Conservation (phyloP, 2,329 filamentous ascomycete genomes). For the Aspergillus fumigatus region DNA sequence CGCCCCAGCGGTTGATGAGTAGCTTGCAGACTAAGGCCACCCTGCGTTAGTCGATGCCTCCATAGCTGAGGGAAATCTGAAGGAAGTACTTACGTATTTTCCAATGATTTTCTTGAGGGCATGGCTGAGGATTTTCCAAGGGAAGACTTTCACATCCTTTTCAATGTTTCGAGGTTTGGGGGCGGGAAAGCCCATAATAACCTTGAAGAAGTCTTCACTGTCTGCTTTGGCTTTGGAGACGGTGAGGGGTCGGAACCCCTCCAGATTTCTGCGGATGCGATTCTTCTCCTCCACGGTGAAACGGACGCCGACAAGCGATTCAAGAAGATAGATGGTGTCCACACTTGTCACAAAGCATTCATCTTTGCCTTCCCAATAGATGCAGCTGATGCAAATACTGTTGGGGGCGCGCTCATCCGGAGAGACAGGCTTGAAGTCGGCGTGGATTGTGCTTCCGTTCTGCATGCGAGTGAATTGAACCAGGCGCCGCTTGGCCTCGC, state of each 20-base stretch:
- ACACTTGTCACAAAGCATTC: conserved; percentile 95
- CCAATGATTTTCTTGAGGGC: conserved; percentile 97
- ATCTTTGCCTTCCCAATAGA: conserved; percentile 88
- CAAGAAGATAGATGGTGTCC: conserved; percentile 91
- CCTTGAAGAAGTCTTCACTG: conserved; percentile 96
- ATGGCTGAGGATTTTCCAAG: conserved; percentile 82
- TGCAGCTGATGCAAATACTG: conserved; percentile 94
- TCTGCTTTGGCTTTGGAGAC: conserved; percentile 90
- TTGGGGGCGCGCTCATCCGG: conserved; percentile 74
- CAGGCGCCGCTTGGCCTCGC: conserved; percentile 71
- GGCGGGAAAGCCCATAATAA: conserved; percentile 95
- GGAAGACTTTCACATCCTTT: conserved; percentile 98
- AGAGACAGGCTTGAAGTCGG: conserved; percentile 73
- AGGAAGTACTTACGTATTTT: conserved; percentile 69
- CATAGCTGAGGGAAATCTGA: neutral
- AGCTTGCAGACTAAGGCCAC: conserved; percentile 56
- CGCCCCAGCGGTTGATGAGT: conserved; percentile 58
- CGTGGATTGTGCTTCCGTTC: conserved; percentile 72
- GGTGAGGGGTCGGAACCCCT: conserved; percentile 87
- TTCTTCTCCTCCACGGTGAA: conserved; percentile 99
- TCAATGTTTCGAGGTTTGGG: conserved; percentile 97
- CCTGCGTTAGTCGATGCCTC: conserved; percentile 14
- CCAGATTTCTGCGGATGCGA: conserved; percentile 88
- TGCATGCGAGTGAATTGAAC: conserved; percentile 86
- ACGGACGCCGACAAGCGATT: conserved; percentile 77